Base-by-base conservation (phyloP, 1,284 basidiomycete species). In the Ustanciosporium gigantosporum region DNA sequence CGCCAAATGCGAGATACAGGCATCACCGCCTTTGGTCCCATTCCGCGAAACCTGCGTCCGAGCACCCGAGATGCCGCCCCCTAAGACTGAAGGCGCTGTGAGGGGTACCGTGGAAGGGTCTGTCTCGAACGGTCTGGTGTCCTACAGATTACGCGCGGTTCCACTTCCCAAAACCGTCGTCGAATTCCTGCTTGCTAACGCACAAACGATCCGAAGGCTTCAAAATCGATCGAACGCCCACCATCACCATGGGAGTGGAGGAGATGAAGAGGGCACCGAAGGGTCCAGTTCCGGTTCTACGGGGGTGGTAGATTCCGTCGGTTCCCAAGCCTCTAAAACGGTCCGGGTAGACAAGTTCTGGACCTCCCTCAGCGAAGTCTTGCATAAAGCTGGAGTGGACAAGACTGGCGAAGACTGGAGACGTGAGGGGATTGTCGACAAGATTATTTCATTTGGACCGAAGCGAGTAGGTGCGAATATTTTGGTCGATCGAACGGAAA, bases 21-120 rank as follows among this genome's bases (percentile, higher is more conserved):
- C 88, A 7, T 96, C 92, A 1, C 87, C 92, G 67, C 93, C 94
- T 0, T 94, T 98, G 42, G 95, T 99, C 4, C 94, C 95, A 2
- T 99, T 97, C 82, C 84, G 95, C 36, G 95, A 98, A 80, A 97
- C 94, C 0, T 90, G 91, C 0, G 84, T 96, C 24, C 52, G 64
- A 4, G 74, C 55, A 7, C 49, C 53, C 24, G 91, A 97, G 68
- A 95, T 97, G 91, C 84, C 86, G 1, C 86, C 89, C 5, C 86
- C 88, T 0, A 96, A 91, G 78, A 88, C 85, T 1, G 76, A 80
- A 8, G 86, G 85, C 67, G 85, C 86, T 0, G 81, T 83, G 8
- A 84, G 94, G 21, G 94, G 94, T 14, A 91, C 90, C 0, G 83
- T 93, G 21, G 82, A 84, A 36, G 87, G 88, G 1, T 79, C 83